phyloP scores from a whole-genome alignment of 176 grass and related monocot genomes.

The Avena sativa region DNA sequence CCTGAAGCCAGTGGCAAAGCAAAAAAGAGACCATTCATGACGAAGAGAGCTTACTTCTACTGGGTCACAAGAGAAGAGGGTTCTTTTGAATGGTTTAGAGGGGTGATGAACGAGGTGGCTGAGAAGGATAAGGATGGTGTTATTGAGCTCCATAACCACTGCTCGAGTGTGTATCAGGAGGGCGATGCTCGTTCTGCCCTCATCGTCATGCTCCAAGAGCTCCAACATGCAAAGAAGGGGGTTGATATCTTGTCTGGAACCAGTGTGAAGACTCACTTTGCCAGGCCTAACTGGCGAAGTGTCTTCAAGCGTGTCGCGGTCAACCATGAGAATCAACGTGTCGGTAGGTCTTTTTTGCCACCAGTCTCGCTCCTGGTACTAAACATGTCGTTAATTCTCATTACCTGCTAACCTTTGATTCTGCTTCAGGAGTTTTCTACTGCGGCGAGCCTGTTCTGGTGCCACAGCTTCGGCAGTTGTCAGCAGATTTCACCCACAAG shows the following conservation, averaged over 20 bases:
- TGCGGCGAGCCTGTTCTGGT: constrained; percentile 82
- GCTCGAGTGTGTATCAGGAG: constrained; percentile 91
- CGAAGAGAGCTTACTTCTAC: constrained; percentile 89
- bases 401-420: constrained; percentile 32
- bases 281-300: constrained; percentile 87
- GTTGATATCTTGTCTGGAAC: constrained; percentile 91
- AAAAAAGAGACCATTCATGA: constrained; percentile 69
- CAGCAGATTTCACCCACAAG: constrained; percentile 90
- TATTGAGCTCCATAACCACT: constrained; percentile 96
- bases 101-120: constrained; percentile 94
- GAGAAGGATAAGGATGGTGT: constrained; percentile 82
- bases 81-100: constrained; percentile 94
- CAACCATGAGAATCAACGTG: constrained; percentile 66
- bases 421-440: constrained; percentile 92
- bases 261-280: constrained; percentile 88
- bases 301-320: constrained; percentile 86
- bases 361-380: background rate
- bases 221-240: constrained; percentile 87
- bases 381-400: background rate
- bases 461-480: constrained; percentile 68
- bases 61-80: constrained; percentile 96
- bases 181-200: constrained; percentile 91
- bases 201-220: constrained; percentile 92
- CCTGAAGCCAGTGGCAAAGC: constrained; percentile 38
- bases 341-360: constrained; percentile 59